Conservation (phyloP, 805 yeast genomes). For the Dipodascus geniculatus region DNA sequence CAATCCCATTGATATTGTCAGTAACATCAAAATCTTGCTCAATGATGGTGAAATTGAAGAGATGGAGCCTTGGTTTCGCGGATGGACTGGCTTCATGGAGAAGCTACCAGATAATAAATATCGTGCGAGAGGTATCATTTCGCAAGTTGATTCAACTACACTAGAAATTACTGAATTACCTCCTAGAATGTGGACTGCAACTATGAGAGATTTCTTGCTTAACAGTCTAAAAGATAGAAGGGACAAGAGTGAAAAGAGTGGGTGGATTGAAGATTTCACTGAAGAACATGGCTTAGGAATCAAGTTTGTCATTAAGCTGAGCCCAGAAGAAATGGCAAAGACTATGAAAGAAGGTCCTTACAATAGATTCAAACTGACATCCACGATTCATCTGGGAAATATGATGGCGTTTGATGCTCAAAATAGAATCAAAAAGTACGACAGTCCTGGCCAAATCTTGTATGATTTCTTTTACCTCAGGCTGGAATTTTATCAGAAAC, state of each 20-base stretch:
- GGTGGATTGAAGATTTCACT: constrained; percentile 87
- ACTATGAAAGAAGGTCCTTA: constrained; percentile 63
- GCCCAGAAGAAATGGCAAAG: constrained; percentile 74
- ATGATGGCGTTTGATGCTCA: constrained; percentile 94
- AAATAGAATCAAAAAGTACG: constrained; percentile 79
- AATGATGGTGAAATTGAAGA: constrained; percentile 54
- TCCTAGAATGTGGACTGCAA: constrained; percentile 83
- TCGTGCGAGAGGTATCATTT: constrained; percentile 68
- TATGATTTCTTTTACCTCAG: constrained; percentile 78
- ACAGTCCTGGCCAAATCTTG: constrained; percentile 62
- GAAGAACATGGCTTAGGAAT: constrained; percentile 85
- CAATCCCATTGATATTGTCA: constrained; percentile 75
- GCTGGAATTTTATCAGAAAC: constrained; percentile 77
- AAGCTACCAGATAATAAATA: constrained; percentile 49
- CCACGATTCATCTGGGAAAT: constrained; percentile 60
- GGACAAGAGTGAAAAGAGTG: constrained; percentile 40
- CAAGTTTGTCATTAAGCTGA: constrained; percentile 63
- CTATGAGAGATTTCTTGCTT: constrained; percentile 73
- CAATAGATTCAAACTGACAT: constrained; percentile 69
- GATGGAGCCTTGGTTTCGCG: constrained; percentile 89
- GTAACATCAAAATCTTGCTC: constrained; percentile 64
- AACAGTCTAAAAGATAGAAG: constrained; percentile 56
- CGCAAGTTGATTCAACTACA: constrained; percentile 66
- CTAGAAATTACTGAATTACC: constrained; percentile 90
- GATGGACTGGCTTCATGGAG: constrained; percentile 83